A percentile compares a stretch with the other conserved stretches of the same genome.
These are phyloP conservation scores for Neonectria coccinea DNA, from an alignment of 2,329 filamentous ascomycete species.

Conservation along the genomic window DNA sequence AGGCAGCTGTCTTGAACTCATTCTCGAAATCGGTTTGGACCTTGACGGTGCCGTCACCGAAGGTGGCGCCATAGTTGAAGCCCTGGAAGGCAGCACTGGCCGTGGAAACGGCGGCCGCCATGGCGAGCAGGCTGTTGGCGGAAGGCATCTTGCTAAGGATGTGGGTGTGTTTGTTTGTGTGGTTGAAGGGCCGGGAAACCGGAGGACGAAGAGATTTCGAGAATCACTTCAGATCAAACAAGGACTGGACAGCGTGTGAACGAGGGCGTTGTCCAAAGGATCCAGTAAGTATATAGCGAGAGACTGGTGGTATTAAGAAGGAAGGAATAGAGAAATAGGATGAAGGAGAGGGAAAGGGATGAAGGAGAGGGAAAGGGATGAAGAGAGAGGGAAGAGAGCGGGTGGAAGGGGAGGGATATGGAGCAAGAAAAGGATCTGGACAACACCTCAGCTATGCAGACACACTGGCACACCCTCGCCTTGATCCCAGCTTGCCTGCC, in stretches of 20 bases:
- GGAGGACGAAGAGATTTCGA: conserved; percentile 12
- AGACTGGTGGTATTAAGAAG: conserved; percentile 11
- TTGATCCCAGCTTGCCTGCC: conserved; percentile 19
- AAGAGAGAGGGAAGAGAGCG: conserved; percentile 21
- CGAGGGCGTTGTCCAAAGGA: conserved; percentile 32
- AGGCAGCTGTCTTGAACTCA: conserved; percentile 75
- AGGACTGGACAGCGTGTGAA: conserved; percentile 21
- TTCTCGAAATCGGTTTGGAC: conserved; percentile 73
- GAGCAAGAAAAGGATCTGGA: conserved; percentile 20
- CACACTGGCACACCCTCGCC: conserved; percentile 20
- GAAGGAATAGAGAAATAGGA: conserved; percentile 1
- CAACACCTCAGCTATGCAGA: conserved; percentile 35
- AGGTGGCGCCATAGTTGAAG: conserved; percentile 79
- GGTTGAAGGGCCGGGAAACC: conserved; percentile 5
- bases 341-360: conserved; percentile 6
- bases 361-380: conserved; percentile 19
- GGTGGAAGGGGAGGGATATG: conserved; percentile 11
- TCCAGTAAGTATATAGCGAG: conserved; percentile 10
- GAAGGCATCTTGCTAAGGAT: conserved; percentile 48
- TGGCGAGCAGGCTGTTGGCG: conserved; percentile 47
- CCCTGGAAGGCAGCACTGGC: conserved; percentile 64
- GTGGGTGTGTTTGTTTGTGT: conserved; percentile 1
- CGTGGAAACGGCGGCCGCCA: conserved; percentile 51
- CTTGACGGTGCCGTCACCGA: conserved; percentile 71
- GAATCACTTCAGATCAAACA: conserved; percentile 4